Evolutionary conservation across 148 eudicot species (phyloP).

Genomic region (Vaccinium myrtillus): DNA sequence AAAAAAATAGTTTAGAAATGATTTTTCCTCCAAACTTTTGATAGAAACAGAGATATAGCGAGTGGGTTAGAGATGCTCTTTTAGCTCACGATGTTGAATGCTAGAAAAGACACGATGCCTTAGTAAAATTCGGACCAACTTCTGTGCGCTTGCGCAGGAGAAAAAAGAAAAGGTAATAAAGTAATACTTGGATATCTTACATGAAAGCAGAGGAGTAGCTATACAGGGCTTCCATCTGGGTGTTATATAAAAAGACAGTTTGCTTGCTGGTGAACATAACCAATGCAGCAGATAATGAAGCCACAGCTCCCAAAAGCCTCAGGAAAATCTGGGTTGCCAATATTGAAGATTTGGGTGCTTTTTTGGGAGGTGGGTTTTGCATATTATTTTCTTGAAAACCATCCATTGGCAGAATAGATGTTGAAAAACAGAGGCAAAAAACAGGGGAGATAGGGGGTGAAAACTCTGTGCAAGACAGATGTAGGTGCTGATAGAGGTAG

Average conservation of each 20-base stretch:
- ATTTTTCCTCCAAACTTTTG: background rate
- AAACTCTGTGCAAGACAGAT: background rate
- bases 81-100: background rate
- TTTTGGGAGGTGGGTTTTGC: constrained; percentile 9
- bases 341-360: constrained; percentile 1
- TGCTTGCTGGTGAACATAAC: constrained; percentile 46
- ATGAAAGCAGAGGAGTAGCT: constrained; percentile 58
- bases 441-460: background rate
- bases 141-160: background rate
- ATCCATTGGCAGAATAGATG: background rate
- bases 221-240: constrained; percentile 47
- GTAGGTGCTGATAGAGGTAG: background rate
- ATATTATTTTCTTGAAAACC: background rate
- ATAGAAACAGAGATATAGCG: background rate
- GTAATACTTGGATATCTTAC: constrained; percentile 25
- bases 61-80: background rate
- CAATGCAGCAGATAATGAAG: constrained; percentile 48
- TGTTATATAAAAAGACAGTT: constrained; percentile 34
- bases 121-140: background rate
- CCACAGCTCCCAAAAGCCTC: constrained; percentile 35
- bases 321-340: constrained; percentile 31
- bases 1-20: background rate
- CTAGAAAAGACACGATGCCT: no score
- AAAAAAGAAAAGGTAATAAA: no score
- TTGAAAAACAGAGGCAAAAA: background rate